These are phyloP conservation scores for Curvularia verruculosa DNA, from an alignment of 2,329 filamentous ascomycete genomes.

Conservation along the genomic window DNA sequence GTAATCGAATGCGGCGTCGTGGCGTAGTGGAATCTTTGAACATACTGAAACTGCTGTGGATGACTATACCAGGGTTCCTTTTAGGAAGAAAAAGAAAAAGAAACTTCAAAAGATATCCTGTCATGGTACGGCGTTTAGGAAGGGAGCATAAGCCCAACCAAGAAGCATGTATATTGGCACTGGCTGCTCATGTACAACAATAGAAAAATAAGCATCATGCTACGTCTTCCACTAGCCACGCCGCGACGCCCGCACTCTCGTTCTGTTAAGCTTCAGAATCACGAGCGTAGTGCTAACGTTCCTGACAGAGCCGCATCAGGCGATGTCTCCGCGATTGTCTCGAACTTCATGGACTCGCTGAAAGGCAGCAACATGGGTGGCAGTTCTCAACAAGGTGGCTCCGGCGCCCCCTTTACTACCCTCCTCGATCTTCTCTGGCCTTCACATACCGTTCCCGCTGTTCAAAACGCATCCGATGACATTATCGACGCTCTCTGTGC, in stretches of 20 bases:
- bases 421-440: conserved; percentile 85
- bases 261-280: conserved; percentile 10
- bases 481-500: conserved; percentile 76
- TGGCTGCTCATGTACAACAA: conserved; percentile 43
- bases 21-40: conserved; percentile 42
- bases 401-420: conserved; percentile 75
- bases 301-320: conserved; percentile 55
- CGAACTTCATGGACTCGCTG: conserved; percentile 86
- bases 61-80: conserved; percentile 26
- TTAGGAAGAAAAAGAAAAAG: conserved; percentile 17
- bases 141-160: conserved; percentile 26
- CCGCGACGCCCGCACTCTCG: conserved; percentile 37
- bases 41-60: conserved; percentile 26
- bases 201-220: conserved; percentile 43
- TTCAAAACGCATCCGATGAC: conserved; percentile 68
- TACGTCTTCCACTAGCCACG: conserved; percentile 33
- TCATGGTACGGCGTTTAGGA: conserved; percentile 45
- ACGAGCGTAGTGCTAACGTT: conserved; percentile 29
- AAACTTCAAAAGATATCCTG: conserved; percentile 21
- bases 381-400: conserved; percentile 38
- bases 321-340: conserved; percentile 79
- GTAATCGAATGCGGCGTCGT: conserved; percentile 41
- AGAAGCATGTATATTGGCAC: conserved; percentile 28
- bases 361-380: conserved; percentile 58
- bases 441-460: conserved; percentile 75